Percentiles rank a stretch among this genome's conserved stretches.
These are phyloP conservation scores for Peronospora farinosa DNA, from an alignment of 352 stramenopile genomes.

Conservation along the genomic window DNA sequence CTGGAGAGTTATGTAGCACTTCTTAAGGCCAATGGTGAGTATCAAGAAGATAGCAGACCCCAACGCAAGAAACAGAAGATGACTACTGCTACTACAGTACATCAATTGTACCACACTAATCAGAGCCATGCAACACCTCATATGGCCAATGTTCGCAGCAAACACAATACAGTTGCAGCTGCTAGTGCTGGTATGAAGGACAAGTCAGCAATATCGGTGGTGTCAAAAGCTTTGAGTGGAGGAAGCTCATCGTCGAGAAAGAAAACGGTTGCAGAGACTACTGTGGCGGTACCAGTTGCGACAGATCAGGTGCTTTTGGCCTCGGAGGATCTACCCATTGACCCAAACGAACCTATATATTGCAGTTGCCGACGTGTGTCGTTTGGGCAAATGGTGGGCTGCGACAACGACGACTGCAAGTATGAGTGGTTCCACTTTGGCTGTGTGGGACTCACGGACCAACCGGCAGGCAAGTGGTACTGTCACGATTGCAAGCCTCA, in stretches of 20 bases:
- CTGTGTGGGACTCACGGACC: constrained; percentile 82
- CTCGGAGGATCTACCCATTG: constrained; percentile 73
- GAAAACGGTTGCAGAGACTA: constrained; percentile 38
- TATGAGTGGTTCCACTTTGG: constrained; percentile 91
- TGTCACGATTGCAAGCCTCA: constrained; percentile 70
- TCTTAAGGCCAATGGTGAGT: constrained; percentile 72
- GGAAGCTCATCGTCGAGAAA: constrained; percentile 34
- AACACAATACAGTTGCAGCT: constrained; percentile 19
- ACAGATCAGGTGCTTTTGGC: constrained; percentile 33
- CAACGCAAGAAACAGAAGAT: constrained; percentile 49
- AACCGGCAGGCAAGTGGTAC: constrained; percentile 79
- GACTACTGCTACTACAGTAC: constrained; percentile 11
- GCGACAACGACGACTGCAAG: constrained; percentile 90
- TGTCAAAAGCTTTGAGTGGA: constrained; percentile 15
- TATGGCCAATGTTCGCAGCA: constrained; percentile 26
- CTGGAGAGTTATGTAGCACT: constrained; percentile 65
- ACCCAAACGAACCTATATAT: constrained; percentile 86
- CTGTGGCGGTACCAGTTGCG: constrained; percentile 19
- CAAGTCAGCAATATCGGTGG: constrained; percentile 11
- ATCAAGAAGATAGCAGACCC: constrained; percentile 60
- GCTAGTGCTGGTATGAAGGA: constrained; percentile 16
- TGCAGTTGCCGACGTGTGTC: constrained; percentile 83
- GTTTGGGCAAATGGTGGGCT: constrained; percentile 89
- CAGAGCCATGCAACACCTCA: constrained; percentile 20
- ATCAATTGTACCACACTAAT: constrained; percentile 15